Evolutionary conservation across 2,329 filamentous ascomycete genomes (phyloP).

Genomic region (Claviceps sorghi): DNA sequence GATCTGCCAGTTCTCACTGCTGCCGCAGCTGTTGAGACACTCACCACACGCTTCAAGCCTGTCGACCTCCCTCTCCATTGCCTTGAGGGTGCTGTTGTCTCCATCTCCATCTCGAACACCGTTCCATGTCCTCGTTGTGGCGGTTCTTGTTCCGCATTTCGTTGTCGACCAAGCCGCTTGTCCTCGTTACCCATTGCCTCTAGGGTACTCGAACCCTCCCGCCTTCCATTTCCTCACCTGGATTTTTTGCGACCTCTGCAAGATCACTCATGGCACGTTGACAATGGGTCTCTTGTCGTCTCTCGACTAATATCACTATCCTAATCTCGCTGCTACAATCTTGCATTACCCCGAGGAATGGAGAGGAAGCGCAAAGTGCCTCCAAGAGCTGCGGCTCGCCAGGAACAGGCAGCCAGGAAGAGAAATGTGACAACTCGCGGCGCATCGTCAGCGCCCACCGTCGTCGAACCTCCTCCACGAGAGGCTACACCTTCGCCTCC

Average conservation of each 20-base stretch:
- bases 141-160: background rate
- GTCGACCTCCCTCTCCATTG: background rate
- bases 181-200: background rate
- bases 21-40: background rate
- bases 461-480: conserved; percentile 20
- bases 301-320: conserved; percentile 4
- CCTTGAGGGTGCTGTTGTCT: background rate
- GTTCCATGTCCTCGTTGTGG: background rate
- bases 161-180: background rate
- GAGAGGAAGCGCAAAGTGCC: conserved; percentile 53
- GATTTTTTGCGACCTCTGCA: background rate
- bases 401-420: conserved; percentile 46
- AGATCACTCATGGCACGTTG: conserved; percentile 16
- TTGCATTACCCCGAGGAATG: conserved; percentile 24
- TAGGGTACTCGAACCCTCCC: background rate
- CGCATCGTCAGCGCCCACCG: conserved; percentile 32
- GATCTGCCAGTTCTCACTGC: background rate
- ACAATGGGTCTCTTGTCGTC: conserved; percentile 16
- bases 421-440: conserved; percentile 42
- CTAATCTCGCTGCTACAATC: background rate
- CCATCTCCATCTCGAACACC: background rate
- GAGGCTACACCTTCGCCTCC: conserved; percentile 16
- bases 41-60: background rate
- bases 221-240: background rate
- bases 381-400: conserved; percentile 44